These are phyloP conservation scores for Cephalotrichum gorgonifer DNA, from an alignment of 2,329 filamentous ascomycete genomes.

Conservation along the genomic window DNA sequence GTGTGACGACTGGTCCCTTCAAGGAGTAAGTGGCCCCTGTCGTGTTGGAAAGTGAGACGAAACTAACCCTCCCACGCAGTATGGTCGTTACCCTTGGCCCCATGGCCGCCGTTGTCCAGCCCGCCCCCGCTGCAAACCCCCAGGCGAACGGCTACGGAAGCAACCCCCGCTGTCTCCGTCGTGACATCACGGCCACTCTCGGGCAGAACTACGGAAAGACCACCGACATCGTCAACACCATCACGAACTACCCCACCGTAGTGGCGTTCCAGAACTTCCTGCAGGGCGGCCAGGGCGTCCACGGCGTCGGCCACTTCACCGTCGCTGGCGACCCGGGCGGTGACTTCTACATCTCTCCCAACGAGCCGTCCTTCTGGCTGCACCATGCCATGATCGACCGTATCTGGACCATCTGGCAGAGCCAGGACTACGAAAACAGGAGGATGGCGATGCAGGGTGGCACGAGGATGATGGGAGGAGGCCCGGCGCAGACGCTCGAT, in stretches of 20 bases:
- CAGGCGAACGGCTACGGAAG: slow-evolving; percentile 14
- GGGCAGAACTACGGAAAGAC: slow-evolving; percentile 16
- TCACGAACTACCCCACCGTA: slow-evolving; percentile 5
- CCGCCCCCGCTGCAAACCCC: slow-evolving; percentile 6
- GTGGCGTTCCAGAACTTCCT: slow-evolving; percentile 14
- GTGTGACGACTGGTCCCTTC: slow-evolving; percentile 39
- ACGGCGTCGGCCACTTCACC: slow-evolving; percentile 26
- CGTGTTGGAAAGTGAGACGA: background rate
- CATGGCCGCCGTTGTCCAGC: slow-evolving; percentile 11
- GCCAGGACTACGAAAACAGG: slow-evolving; percentile 9
- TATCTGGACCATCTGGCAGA: slow-evolving; percentile 18
- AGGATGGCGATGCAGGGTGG: slow-evolving; percentile 6
- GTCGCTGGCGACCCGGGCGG: slow-evolving; percentile 24
- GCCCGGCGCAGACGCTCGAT: slow-evolving; percentile 12
- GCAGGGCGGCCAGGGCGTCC: slow-evolving; percentile 24
- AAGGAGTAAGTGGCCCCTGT: slow-evolving; percentile 23
- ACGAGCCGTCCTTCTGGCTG: slow-evolving; percentile 17
- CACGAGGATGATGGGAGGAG: slow-evolving; percentile 8
- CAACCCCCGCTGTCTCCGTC: slow-evolving; percentile 35
- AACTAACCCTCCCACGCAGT: slow-evolving; percentile 4
- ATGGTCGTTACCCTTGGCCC: slow-evolving; percentile 19
- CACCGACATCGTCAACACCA: slow-evolving; percentile 21
- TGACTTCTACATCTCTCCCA: slow-evolving; percentile 19
- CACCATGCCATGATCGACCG: slow-evolving; percentile 18
- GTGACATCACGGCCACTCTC: slow-evolving; percentile 23